Base-by-base conservation (phyloP, 1,139 yeast genomes). In the Ashbya aceris region DNA sequence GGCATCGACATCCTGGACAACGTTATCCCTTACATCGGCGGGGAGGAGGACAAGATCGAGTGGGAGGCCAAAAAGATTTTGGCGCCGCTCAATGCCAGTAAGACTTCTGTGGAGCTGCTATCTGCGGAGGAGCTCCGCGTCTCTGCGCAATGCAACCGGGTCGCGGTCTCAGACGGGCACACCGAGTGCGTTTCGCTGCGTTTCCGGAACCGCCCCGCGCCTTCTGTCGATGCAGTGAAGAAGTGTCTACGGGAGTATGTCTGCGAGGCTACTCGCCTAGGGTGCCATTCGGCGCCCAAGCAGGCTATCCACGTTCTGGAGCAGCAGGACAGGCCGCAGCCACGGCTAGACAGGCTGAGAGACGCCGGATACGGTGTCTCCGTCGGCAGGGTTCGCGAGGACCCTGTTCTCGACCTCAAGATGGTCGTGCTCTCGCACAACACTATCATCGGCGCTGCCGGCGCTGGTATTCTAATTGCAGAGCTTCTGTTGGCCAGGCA, bases 391-490 rank as follows among this genome's bases (percentile, higher is more conserved):
- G 69, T 91, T 45, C 81, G 99, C 70, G 84, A 78, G 53, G 98
- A 91, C 61, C 86, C 95, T 12, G 86, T 91, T 9, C 73, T 91
- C 56, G 98, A 93, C 64, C 79, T 77, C 70, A 93, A 91, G 70
- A 91, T 91, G 89, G 96, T 91, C 45, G 93, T 87, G 27, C 72
- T 91, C 53, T 87, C 96, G 23, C 99, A 91, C 67, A 91, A 91
- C 72, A 91, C 99, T 45, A 77, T 91, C 55, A 84, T 91, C 53
- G 99, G 99, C 59, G 99, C 98, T 56, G 99, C 99, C 27, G 99
- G 99, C 60, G 84, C 97, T n/a, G 98, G 98, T 64, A 74, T 91
- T 48, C 77, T 91, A 64, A 91, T 93, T 65, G 98, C 95, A 40
- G 99, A 91, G 68, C 73, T 86, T 47, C 74, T 91, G 56, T 68